phyloP scores from a whole-genome alignment of 768 basidiomycete genomes.

The Rhizopogon vinicolor region DNA sequence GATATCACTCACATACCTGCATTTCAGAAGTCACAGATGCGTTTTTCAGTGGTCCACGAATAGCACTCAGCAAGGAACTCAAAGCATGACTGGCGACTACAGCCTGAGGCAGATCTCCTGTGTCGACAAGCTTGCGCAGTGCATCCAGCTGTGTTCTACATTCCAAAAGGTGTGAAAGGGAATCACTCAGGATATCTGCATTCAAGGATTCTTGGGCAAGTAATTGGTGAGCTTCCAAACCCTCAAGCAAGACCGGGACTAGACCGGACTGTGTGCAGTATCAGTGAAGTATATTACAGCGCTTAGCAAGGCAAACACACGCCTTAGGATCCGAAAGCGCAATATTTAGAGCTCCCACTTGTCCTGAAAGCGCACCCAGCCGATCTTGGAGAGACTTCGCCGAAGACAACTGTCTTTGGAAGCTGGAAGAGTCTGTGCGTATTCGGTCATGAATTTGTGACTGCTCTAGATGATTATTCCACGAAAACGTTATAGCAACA shows the following conservation, averaged over 20 bases:
- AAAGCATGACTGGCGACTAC: constrained; percentile 40
- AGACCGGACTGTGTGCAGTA: constrained; percentile 54
- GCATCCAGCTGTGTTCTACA: constrained; percentile 44
- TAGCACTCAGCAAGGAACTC: constrained; percentile 37
- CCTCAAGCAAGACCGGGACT: constrained; percentile 50
- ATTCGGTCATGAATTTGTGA: constrained; percentile 71
- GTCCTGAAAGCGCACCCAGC: constrained; percentile 41
- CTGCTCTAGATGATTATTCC: constrained; percentile 32
- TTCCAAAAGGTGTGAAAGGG: constrained; percentile 49
- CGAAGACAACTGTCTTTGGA: constrained; percentile 58
- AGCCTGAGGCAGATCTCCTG: constrained; percentile 63
- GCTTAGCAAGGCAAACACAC: constrained; percentile 10
- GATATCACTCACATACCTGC: constrained; percentile 39
- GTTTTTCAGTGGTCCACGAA: constrained; percentile 47
- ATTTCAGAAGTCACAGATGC: constrained; percentile 52
- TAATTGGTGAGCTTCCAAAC: constrained; percentile 54
- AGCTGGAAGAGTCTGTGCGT: constrained; percentile 54
- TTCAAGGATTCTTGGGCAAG: constrained; percentile 62
- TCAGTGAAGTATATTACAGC: constrained; percentile 7
- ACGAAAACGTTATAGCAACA: not conserved
- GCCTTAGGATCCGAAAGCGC: constrained; percentile 61
- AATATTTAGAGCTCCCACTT: constrained; percentile 48
- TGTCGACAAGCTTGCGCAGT: constrained; percentile 42
- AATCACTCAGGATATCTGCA: constrained; percentile 43
- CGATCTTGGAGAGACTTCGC: constrained; percentile 64